A percentile compares a stretch with the other conserved stretches of the same genome.
phyloP scores from a whole-genome alignment of 169 alveolate species.

The Babesia ovata region DNA sequence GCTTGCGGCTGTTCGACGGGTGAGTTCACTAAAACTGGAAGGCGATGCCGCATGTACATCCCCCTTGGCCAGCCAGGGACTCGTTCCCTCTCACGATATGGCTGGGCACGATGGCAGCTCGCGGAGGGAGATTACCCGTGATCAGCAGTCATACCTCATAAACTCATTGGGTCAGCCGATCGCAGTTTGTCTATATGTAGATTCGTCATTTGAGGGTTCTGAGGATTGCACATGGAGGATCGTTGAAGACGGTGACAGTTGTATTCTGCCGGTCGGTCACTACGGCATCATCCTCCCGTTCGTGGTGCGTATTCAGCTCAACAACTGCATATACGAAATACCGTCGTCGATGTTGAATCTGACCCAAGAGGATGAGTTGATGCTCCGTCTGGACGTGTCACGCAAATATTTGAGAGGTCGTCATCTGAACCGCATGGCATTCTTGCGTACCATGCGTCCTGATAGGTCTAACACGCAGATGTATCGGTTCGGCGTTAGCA shows the following conservation, averaged over 20 bases:
- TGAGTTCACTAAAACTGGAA: constrained; percentile 14
- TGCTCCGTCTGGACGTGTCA: constrained; percentile 50
- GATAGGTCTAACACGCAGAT: neutral
- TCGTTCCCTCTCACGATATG: neutral
- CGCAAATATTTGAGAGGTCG: constrained; percentile 12
- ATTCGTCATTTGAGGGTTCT: neutral
- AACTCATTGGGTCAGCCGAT: constrained; percentile 65
- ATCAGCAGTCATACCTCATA: constrained; percentile 27
- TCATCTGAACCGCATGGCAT: constrained; percentile 20
- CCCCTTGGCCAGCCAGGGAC: neutral
- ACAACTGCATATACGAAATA: constrained; percentile 54
- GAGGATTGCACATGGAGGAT: constrained; percentile 39
- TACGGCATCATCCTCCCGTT: constrained; percentile 61
- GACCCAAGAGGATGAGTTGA: constrained; percentile 42
- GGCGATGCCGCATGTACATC: constrained; percentile 2
- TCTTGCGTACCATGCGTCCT: constrained; percentile 6
- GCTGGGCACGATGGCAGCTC: neutral
- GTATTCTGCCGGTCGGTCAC: constrained; percentile 49
- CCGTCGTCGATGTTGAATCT: constrained; percentile 53
- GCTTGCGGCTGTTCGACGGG: neutral
- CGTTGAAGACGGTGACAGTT: constrained; percentile 47
- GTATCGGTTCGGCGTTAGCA: constrained; percentile 28
- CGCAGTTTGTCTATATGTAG: constrained; percentile 1
- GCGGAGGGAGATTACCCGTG: neutral
- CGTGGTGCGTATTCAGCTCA: constrained; percentile 53